Base-by-base conservation (phyloP, 2,329 filamentous ascomycete species). In the Xylaria digitata region DNA sequence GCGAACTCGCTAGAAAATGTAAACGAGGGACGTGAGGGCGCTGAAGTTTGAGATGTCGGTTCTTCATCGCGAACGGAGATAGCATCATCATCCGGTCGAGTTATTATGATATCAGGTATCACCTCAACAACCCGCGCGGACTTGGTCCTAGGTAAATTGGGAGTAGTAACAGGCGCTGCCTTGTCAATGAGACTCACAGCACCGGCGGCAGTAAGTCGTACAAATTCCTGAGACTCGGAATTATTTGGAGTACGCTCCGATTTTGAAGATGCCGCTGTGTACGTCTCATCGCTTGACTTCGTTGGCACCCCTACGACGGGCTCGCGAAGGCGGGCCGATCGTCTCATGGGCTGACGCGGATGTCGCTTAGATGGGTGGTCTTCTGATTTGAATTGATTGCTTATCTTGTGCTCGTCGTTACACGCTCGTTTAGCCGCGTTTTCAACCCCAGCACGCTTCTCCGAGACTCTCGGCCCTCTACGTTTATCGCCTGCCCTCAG, bases 401-500 rank as follows among this genome's bases (percentile, higher is more conserved):
- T 37, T 21, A 32, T 5, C 49, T 53, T 21, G 6, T 37, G 11
- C 30, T 7, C 21, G n/a, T 13, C 49, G 45, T 19, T 15, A 13
- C 4, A 13, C 8, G 3, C 19, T 23, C 21, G 45, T 21, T 6
- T 21, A 23, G n/a, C 17, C 19, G 1, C 19, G 7, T 34, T 17
- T 34, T 34, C 4, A 21, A n/a, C 7, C 45, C 1, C 13, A 21
- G 45, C 1, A 48, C 8, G 30, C 30, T 53, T 37, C 5, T 9
- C 8, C 2, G 45, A 9, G 21, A 6, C 6, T 23, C 5, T 48
- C 45, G 45, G 9, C n/a, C 8, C 26, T 11, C 45, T 32, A 23
- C 46, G 46, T 32, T 60, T 60, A 2, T 21, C 34, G 8, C 57
- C 57, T 40, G 37, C 23, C 7, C 34, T 17, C n/a, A n/a, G n/a